These are phyloP conservation scores for Ceraceosorus bombacis DNA, from an alignment of 1,284 basidiomycete genomes.

Conservation along the genomic window DNA sequence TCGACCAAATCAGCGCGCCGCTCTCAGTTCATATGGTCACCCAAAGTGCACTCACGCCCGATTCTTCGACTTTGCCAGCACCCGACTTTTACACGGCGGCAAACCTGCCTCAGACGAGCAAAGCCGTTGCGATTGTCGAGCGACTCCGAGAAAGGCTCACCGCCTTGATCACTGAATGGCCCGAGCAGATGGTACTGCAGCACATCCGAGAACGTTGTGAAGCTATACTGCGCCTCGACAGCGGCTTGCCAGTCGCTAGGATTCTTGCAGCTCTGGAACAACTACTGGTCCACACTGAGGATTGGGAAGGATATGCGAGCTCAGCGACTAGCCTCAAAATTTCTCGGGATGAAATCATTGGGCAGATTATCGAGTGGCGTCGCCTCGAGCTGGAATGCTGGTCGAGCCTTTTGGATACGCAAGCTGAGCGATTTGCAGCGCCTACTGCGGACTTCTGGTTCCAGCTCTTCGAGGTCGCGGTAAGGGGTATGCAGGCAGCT, in stretches of 20 bases:
- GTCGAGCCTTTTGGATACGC: constrained; percentile 65
- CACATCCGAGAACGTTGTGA: constrained; percentile 73
- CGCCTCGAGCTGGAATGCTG: constrained; percentile 81
- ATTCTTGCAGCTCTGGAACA: constrained; percentile 78
- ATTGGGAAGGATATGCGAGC: constrained; percentile 95
- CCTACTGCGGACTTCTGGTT: constrained; percentile 83
- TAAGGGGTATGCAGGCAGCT: constrained; percentile 44
- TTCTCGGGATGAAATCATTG: constrained; percentile 63
- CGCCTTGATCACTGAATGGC: constrained; percentile 70
- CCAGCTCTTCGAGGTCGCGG: constrained; percentile 75
- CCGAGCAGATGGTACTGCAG: constrained; percentile 91
- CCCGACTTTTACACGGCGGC: constrained; percentile 43
- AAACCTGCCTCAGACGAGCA: constrained; percentile 25
- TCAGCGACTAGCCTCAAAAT: constrained; percentile 68
- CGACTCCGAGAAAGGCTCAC: constrained; percentile 24
- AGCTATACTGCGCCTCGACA: constrained; percentile 60
- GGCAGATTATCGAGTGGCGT: constrained; percentile 81
- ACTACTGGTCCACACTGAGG: constrained; percentile 77
- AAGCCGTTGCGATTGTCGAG: constrained; percentile 27
- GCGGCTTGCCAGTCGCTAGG: constrained; percentile 71
- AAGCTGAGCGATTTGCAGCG: constrained; percentile 24
- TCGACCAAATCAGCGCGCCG: constrained; percentile 30
- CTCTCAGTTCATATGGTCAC: constrained; percentile 23
- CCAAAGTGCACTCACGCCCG: neutral
- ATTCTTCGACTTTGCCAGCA: neutral